Base-by-base conservation (phyloP, 805 yeast species). In the Priceomyces haplophilus region DNA sequence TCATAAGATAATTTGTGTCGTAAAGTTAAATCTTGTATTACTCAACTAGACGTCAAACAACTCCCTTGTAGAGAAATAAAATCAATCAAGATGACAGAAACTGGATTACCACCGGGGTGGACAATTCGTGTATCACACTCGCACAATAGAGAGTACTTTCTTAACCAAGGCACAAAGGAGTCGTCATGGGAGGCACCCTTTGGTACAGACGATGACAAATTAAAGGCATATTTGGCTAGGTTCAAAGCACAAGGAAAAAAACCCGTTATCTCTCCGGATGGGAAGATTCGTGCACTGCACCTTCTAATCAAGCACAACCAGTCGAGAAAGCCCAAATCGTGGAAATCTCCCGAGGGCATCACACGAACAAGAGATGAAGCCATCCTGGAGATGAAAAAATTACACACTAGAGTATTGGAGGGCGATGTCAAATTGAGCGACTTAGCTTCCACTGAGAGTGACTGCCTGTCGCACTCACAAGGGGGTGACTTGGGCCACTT, bases 401-500 rank as follows among this genome's bases (percentile, higher is more conserved):
- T 77, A 56, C 79, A 83, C 58, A 70, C 75, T 4, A 68, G 75
- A 50, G 81, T 85, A 52, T 65, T 76, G 50, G 69, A 73, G 25
- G 96, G 95, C 21, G 84, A 80, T 40, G 67, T 75, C 11, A 73
- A 81, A 7, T 75, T 93, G 34, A 78, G 78, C 24, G 84, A 85
- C 34, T 65, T 93, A 46, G 97, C 97, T 0, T 59, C 71, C 29
- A 80, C 88, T 2, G 93, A 88, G 60, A 83, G 95, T 48, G 99
- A 91, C 60, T 89, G 97, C 63, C 78, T 86, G 13, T 84, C 95
- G 8, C 95, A 85, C 55, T 71, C 84, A 37, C 82, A 86, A 56
- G 88, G 89, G 16, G 99, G 99, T 36, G 99, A 93, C 61, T 72
- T 93, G 54, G 98, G 99, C 0, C 80, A 68, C 57, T 93, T 93